Evolutionary conservation across 352 stramenopile genomes (phyloP).

Genomic region (Blastocystis sp.): DNA sequence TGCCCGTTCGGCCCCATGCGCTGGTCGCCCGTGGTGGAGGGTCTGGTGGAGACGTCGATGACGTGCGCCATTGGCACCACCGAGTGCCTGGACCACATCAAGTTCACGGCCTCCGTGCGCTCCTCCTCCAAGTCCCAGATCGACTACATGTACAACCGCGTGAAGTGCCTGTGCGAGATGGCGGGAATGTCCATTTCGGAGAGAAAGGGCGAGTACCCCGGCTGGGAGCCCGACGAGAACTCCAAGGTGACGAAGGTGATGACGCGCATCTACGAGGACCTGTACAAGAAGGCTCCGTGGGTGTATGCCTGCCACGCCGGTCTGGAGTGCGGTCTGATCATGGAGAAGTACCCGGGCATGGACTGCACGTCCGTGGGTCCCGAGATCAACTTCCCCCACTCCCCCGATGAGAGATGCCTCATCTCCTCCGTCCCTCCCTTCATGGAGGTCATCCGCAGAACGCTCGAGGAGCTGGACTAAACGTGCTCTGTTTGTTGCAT

Average conservation of each 20-base stretch:
- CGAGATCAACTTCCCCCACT: slow-evolving; percentile 63
- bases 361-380: slow-evolving; percentile 66
- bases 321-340: slow-evolving; percentile 64
- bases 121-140: slow-evolving; percentile 66
- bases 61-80: slow-evolving; percentile 59
- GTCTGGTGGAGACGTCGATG: slow-evolving; percentile 67
- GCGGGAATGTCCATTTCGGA: slow-evolving; percentile 45
- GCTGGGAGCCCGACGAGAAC: slow-evolving; percentile 37
- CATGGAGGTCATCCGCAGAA: slow-evolving; percentile 60
- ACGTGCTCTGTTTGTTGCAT: background rate
- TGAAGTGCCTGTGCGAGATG: slow-evolving; percentile 50
- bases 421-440: slow-evolving; percentile 66
- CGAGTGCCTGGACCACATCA: slow-evolving; percentile 24
- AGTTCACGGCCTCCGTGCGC: slow-evolving; percentile 65
- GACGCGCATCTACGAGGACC: slow-evolving; percentile 20
- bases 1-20: slow-evolving; percentile 62
- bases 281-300: slow-evolving; percentile 56
- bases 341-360: slow-evolving; percentile 67
- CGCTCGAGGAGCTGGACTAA: slow-evolving; percentile 48
- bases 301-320: slow-evolving; percentile 65
- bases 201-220: slow-evolving; percentile 58
- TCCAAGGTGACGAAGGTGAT: slow-evolving; percentile 54
- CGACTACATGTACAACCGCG: slow-evolving; percentile 46
- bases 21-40: slow-evolving; percentile 45
- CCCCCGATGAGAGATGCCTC: slow-evolving; percentile 59